Evolutionary conservation across 202 grass and related monocot genomes (phyloP).

Genomic region (Schoenoplectus tabernaemontani): DNA sequence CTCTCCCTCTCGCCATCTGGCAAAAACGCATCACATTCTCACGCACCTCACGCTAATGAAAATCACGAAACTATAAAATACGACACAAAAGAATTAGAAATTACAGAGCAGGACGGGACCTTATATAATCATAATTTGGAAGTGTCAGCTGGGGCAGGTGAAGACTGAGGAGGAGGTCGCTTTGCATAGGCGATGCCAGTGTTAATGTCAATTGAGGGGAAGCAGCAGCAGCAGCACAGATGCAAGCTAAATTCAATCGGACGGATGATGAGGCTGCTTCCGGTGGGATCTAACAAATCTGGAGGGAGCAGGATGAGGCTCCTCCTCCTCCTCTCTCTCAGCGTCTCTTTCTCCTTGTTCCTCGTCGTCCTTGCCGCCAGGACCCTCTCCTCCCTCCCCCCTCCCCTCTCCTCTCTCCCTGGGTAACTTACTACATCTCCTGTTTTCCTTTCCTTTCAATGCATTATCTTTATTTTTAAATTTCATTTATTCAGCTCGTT

Average conservation of each 20-base stretch:
- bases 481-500: background rate
- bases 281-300: constrained; percentile 6
- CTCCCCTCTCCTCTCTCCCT: constrained; percentile 9
- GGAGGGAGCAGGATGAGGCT: constrained; percentile 20
- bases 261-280: background rate
- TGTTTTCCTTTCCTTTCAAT: background rate
- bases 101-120: no score
- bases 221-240: constrained; percentile 18
- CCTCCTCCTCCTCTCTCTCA: constrained; percentile 20
- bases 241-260: constrained; percentile 20
- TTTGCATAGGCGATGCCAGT: background rate
- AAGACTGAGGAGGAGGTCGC: no score
- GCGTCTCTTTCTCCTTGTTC: constrained; percentile 27
- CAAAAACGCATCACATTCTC: no score
- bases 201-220: constrained; percentile 14
- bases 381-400: constrained; percentile 7
- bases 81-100: no score
- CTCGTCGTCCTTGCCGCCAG: constrained; percentile 30
- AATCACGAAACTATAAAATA: no score
- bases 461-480: background rate
- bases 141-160: background rate
- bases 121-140: no score
- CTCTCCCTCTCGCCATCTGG: no score
- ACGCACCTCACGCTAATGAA: no score
- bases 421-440: background rate